These are phyloP conservation scores for Clitopilus hobsonii DNA, from an alignment of 768 basidiomycete genomes.

Conservation along the genomic window DNA sequence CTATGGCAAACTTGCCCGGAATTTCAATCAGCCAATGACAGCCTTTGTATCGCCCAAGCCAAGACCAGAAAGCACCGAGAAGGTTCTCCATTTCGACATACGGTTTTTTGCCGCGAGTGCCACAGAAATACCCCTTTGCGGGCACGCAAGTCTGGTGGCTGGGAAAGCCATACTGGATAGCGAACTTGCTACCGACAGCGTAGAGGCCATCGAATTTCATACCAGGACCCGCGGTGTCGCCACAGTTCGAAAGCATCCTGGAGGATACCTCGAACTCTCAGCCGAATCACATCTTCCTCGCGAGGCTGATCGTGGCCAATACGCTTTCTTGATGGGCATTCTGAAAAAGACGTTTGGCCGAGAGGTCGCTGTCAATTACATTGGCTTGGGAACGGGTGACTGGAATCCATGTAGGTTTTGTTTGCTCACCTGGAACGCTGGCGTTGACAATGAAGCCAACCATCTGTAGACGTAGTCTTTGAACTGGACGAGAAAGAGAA, in stretches of 20 bases:
- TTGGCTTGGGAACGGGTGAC: constrained; percentile 27
- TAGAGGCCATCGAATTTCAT: constrained; percentile 29
- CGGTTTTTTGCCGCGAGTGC: constrained; percentile 31
- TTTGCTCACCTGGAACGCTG: too few relatives aligned
- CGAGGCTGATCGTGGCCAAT: constrained; percentile 24
- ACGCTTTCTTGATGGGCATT: constrained; percentile 19
- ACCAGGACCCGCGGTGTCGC: constrained; percentile 20
- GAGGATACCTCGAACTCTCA: constrained; percentile 31
- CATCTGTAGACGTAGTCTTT: constrained; percentile 29
- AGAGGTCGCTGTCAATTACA: constrained; percentile 30
- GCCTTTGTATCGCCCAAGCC: constrained; percentile 26
- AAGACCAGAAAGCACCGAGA: constrained; percentile 15
- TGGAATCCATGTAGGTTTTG: constrained; percentile 31
- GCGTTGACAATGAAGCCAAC: too few relatives aligned
- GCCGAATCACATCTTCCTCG: constrained; percentile 24
- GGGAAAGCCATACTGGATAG: constrained; percentile 30
- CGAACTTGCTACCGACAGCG: constrained; percentile 8
- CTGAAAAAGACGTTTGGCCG: constrained; percentile 34
- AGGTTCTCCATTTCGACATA: constrained; percentile 26
- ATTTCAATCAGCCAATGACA: constrained; percentile 42
- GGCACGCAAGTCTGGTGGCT: constrained; percentile 42
- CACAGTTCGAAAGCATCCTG: constrained; percentile 22
- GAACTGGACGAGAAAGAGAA: constrained; percentile 32
- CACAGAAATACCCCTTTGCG: constrained; percentile 30
- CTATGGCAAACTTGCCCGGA: constrained; percentile 30